Conservation (phyloP, 352 stramenopile species). For the Pythium sp. region DNA sequence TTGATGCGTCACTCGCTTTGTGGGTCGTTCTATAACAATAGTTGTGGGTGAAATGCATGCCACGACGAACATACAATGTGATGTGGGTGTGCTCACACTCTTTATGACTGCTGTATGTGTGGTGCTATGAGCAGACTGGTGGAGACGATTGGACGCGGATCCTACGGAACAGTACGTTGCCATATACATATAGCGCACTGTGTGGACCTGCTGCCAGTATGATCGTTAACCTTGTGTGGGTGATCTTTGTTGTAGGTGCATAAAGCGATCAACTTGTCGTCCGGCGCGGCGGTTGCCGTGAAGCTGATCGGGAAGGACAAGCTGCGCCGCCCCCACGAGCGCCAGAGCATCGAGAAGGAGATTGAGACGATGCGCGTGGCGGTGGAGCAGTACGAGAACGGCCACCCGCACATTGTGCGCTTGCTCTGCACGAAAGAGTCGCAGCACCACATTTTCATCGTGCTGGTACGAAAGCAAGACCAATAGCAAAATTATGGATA, state of each 20-base stretch:
- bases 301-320: conserved; percentile 84
- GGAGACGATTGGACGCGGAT: conserved; percentile 74
- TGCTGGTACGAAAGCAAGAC: conserved; percentile 36
- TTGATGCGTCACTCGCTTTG: not conserved
- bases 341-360: conserved; percentile 81
- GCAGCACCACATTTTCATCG: conserved; percentile 80
- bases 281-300: conserved; percentile 68
- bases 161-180: conserved; percentile 69
- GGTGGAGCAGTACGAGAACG: conserved; percentile 84
- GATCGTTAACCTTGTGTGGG: not conserved
- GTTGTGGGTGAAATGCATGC: not conserved
- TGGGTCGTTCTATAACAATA: not conserved
- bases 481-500: too few species aligned
- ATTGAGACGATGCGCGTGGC: conserved; percentile 85
- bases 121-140: conserved; percentile 43
- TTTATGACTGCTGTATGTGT: not conserved
- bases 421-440: conserved; percentile 81
- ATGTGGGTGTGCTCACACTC: too few species aligned
- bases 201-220: not conserved
- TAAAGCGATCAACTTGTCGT: conserved; percentile 82
- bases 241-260: conserved; percentile 45
- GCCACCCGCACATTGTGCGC: conserved; percentile 81
- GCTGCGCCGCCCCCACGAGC: conserved; percentile 64
- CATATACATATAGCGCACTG: not conserved
- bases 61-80: not conserved